phyloP scores from a whole-genome alignment of 805 yeast species.

The Nakazawaea anatomiae region DNA sequence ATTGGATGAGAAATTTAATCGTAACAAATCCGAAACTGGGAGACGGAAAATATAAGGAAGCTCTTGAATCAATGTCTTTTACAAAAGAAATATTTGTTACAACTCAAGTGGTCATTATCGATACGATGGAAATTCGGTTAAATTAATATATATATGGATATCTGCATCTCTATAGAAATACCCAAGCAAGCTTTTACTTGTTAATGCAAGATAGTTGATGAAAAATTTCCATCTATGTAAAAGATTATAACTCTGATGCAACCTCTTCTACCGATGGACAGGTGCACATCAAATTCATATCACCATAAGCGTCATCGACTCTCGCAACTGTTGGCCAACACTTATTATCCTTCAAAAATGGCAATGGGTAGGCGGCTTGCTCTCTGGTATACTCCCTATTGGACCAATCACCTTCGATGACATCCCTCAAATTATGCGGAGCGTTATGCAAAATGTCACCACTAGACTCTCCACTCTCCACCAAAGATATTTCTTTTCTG shows the following conservation, averaged over 20 bases:
- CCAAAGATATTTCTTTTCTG: conserved; percentile 72
- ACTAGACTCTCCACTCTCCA: conserved; percentile 57
- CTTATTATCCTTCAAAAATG: conserved; percentile 66
- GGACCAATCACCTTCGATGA: conserved; percentile 72
- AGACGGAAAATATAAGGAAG: too few species aligned
- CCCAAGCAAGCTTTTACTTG: too few species aligned
- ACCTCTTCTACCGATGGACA: conserved; percentile 84
- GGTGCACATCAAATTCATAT: conserved; percentile 85
- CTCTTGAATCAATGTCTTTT: too few species aligned
- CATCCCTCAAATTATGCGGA: conserved; percentile 84
- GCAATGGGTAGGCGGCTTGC: conserved; percentile 88
- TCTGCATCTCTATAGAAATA: too few species aligned
- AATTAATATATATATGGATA: too few species aligned
- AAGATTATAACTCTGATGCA: conserved; percentile 24
- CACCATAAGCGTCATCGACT: conserved; percentile 93
- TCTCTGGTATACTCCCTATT: conserved; percentile 86
- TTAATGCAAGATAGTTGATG: too few species aligned
- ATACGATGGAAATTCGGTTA: too few species aligned
- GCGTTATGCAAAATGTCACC: conserved; percentile 79
- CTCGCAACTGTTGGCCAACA: conserved; percentile 96
- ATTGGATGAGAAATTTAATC: too few species aligned
- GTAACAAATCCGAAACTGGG: too few species aligned
- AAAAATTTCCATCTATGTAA: background rate
- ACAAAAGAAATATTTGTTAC: too few species aligned
- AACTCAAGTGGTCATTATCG: too few species aligned